These are phyloP conservation scores for Collybia mongolica DNA, from an alignment of 768 basidiomycete species.

Conservation along the genomic window DNA sequence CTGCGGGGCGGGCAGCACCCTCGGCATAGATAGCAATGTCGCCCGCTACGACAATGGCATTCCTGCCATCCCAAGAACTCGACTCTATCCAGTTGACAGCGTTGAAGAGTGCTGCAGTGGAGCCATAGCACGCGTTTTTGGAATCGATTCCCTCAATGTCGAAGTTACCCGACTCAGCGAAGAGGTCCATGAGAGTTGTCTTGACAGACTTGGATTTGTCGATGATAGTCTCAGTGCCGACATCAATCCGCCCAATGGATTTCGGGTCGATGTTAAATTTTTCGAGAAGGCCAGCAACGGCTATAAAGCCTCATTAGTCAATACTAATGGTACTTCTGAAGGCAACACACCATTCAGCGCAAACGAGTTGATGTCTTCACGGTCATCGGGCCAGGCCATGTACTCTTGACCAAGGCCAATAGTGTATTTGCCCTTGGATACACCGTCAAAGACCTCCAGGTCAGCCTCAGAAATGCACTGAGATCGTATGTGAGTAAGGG, in stretches of 20 bases:
- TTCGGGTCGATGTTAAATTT: slow-evolving; percentile 96
- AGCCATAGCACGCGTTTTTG: slow-evolving; percentile 99
- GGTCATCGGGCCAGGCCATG: slow-evolving; percentile 99
- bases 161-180: slow-evolving; percentile 86
- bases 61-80: slow-evolving; percentile 94
- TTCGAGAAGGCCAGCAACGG: slow-evolving; percentile 83
- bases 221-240: slow-evolving; percentile 98
- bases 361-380: slow-evolving; percentile 99
- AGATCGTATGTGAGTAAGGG: slow-evolving; percentile 6
- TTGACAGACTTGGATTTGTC: slow-evolving; percentile 99
- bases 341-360: slow-evolving; percentile 77
- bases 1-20: slow-evolving; percentile 91
- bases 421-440: slow-evolving; percentile 96
- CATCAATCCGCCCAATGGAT: slow-evolving; percentile 96
- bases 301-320: slow-evolving; percentile 36
- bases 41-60: slow-evolving; percentile 94
- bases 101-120: slow-evolving; percentile 98
- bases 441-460: slow-evolving; percentile 92
- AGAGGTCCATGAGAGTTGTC: slow-evolving; percentile 98
- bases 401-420: slow-evolving; percentile 97
- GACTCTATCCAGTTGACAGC: slow-evolving; percentile 98
- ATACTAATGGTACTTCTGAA: not conserved
- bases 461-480: slow-evolving; percentile 96
- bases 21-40: slow-evolving; percentile 99
- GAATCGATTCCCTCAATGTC: slow-evolving; percentile 99